phyloP scores from a whole-genome alignment of 176 grass and related monocot species.

The Puccinellia tenuiflora region DNA sequence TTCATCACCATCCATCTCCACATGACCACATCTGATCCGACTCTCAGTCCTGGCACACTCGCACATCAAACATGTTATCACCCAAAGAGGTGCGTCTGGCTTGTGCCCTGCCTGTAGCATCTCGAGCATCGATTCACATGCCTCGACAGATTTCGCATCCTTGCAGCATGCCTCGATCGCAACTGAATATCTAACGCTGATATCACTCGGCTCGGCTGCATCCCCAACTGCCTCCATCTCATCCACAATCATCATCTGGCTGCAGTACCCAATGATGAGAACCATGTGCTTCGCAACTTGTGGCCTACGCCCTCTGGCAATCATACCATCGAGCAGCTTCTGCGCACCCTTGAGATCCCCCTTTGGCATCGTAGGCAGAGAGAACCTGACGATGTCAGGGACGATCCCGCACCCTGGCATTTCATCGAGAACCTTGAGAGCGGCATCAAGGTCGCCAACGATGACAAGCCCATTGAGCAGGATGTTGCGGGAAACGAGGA shows the following conservation, averaged over 20 bases:
- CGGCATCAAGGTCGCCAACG: too few relatives aligned
- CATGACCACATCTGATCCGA: constrained; percentile 44
- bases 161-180: constrained; percentile 55
- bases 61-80: constrained; percentile 54
- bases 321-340: constrained; percentile 34
- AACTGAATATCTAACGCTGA: constrained; percentile 39
- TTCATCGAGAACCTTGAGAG: constrained; percentile 47
- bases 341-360: constrained; percentile 44
- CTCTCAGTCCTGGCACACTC: constrained; percentile 56
- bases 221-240: constrained; percentile 50
- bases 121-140: constrained; percentile 33
- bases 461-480: neutral
- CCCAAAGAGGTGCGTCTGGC: constrained; percentile 32
- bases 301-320: constrained; percentile 27
- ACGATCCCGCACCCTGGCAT: constrained; percentile 44
- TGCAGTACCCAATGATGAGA: constrained; percentile 43
- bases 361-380: constrained; percentile 26
- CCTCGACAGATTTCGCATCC: constrained; percentile 40
- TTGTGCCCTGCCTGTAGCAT: constrained; percentile 39
- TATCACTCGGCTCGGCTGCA: constrained; percentile 32
- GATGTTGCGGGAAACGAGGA: neutral
- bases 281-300: constrained; percentile 53
- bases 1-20: constrained; percentile 61
- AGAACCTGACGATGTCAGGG: constrained; percentile 47
- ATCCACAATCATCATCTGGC: constrained; percentile 37